phyloP scores from a whole-genome alignment of 2,329 filamentous ascomycete species.

The Aureobasidium leucospermi region DNA sequence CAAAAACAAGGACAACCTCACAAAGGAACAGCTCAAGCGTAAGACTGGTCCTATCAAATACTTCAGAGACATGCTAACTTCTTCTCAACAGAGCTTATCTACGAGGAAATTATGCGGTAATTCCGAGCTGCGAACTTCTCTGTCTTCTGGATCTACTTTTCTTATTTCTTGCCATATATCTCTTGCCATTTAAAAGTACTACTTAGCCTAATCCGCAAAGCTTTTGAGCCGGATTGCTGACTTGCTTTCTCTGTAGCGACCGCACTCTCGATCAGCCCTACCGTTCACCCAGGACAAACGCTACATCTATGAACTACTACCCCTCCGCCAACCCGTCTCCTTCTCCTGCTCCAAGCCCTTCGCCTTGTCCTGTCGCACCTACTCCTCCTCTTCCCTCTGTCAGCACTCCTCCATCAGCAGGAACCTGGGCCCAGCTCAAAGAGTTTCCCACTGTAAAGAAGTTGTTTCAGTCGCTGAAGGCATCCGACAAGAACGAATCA shows the following conservation, averaged over 20 bases:
- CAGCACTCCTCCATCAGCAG: neutral
- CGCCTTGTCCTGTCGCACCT: neutral
- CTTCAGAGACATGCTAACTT: neutral
- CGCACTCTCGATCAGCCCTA: neutral
- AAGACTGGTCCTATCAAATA: conserved; percentile 23
- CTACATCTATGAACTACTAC: neutral
- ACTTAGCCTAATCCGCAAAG: neutral
- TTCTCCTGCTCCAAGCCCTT: neutral
- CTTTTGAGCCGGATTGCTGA: neutral
- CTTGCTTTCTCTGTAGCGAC: neutral
- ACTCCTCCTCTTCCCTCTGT: neutral
- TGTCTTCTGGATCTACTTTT: neutral
- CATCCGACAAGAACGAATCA: neutral
- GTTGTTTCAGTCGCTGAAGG: neutral
- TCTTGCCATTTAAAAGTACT: conserved; percentile 15
- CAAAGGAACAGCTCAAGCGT: conserved; percentile 97
- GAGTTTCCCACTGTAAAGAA: neutral
- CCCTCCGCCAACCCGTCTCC: neutral
- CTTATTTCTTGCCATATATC: conserved; percentile 12
- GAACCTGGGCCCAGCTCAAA: neutral
- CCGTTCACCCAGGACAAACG: neutral
- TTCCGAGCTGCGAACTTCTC: neutral
- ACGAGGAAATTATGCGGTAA: conserved; percentile 85
- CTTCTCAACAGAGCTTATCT: conserved; percentile 62
- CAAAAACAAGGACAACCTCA: conserved; percentile 98